Evolutionary conservation across 2,329 filamentous ascomycete genomes (phyloP).

Genomic region (Ilyonectria sp.): DNA sequence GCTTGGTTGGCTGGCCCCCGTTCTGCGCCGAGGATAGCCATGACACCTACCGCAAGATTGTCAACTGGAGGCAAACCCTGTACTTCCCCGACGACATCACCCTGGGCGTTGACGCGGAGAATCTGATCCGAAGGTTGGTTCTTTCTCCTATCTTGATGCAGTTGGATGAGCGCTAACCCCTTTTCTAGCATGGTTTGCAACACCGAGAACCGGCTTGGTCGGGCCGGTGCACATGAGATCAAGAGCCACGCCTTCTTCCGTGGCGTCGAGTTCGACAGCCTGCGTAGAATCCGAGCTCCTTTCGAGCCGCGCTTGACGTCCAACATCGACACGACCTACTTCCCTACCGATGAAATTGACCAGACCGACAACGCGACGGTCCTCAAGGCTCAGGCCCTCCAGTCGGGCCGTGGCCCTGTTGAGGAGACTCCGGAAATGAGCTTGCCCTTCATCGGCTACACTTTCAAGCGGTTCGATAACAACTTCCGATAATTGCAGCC

Average conservation of each 20-base stretch:
- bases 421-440: conserved; percentile 95
- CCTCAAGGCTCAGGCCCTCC: conserved; percentile 86
- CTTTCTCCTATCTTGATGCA: background rate
- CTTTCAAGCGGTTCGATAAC: conserved; percentile 95
- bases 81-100: conserved; percentile 98
- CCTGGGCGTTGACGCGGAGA: conserved; percentile 89
- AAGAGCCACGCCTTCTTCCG: conserved; percentile 97
- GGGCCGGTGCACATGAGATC: conserved; percentile 90
- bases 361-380: conserved; percentile 94
- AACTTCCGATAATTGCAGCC: conserved; percentile 68
- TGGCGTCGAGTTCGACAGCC: conserved; percentile 93
- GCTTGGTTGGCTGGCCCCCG: conserved; percentile 97
- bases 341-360: conserved; percentile 98
- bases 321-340: conserved; percentile 97
- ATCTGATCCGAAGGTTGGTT: conserved; percentile 88
- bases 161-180: conserved; percentile 28
- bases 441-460: conserved; percentile 77
- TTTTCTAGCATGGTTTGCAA: conserved; percentile 87
- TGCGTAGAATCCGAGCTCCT: conserved; percentile 92
- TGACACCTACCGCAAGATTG: conserved; percentile 98
- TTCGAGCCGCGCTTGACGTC: conserved; percentile 96
- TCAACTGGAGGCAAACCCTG: conserved; percentile 95
- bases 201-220: conserved; percentile 90
- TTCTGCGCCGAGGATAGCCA: conserved; percentile 99
- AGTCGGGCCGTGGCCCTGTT: conserved; percentile 70